Conservation (phyloP, 306 rosid species). For the Oemleria cerasiformis region DNA sequence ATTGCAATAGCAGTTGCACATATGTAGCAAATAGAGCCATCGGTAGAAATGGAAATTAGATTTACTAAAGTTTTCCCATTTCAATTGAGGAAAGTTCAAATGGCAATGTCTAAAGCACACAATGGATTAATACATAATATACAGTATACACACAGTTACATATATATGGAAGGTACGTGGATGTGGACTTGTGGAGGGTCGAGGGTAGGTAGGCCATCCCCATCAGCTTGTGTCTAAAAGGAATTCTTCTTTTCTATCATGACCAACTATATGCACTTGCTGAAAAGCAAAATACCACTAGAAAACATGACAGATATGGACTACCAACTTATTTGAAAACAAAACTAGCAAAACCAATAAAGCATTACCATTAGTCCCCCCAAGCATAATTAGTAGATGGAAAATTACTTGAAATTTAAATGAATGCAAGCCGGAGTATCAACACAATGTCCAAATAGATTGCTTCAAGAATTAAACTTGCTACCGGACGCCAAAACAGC, state of each 20-base stretch:
- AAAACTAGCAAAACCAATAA: background rate
- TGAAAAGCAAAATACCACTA: background rate
- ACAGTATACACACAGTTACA: background rate
- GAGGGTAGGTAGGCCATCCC: background rate
- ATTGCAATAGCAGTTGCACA: background rate
- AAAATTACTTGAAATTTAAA: background rate
- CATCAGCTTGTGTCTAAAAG: background rate
- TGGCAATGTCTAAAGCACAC: background rate
- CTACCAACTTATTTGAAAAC: background rate
- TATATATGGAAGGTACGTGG: too few relatives aligned
- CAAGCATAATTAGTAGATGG: background rate
- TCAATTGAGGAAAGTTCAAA: background rate
- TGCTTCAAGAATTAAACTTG: background rate
- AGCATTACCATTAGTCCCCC: background rate
- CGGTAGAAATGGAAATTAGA: background rate
- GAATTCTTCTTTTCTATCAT: background rate
- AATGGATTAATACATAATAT: background rate
- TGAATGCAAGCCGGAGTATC: background rate
- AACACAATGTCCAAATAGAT: background rate
- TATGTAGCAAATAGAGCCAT: background rate
- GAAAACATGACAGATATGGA: background rate
- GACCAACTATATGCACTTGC: constrained; percentile 1
- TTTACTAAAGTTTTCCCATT: background rate
- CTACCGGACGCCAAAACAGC: background rate
- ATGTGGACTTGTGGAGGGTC: background rate